A percentile compares a stretch with the other conserved stretches of the same genome.
Evolutionary conservation across 139 green algal species (phyloP).

Genomic region (Yamagishiella unicocca): DNA sequence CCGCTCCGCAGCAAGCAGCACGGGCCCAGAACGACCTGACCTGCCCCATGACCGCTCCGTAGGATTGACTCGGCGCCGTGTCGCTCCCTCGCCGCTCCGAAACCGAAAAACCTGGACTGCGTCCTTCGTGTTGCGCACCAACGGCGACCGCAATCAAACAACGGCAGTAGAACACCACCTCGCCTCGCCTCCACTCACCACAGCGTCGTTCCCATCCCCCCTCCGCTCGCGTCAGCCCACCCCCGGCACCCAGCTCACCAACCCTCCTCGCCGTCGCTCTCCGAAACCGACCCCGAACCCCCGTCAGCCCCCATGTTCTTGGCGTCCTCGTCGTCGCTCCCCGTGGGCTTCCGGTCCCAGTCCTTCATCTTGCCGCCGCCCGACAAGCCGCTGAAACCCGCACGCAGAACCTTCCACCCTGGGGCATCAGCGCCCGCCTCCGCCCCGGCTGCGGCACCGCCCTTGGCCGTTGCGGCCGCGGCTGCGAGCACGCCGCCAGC

Average conservation of each 20-base stretch:
- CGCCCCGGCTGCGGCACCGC: constrained; percentile 4
- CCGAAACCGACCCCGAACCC: background rate
- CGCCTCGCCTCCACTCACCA: too few species aligned
- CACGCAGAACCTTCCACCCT: constrained; percentile 83
- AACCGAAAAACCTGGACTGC: too few species aligned
- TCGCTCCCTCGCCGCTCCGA: too few species aligned
- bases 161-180: too few species aligned
- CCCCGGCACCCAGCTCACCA: constrained; percentile 37
- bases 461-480: constrained; percentile 36
- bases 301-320: constrained; percentile 20
- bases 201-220: too few species aligned
- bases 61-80: too few species aligned
- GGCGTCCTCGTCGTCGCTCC: constrained; percentile 53
- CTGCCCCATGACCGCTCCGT: too few species aligned
- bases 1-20: too few species aligned
- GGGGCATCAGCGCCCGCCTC: constrained; percentile 39
- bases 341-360: constrained; percentile 76
- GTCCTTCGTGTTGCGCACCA: too few species aligned
- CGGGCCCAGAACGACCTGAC: too few species aligned
- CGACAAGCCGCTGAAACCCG: constrained; percentile 75
- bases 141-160: too few species aligned
- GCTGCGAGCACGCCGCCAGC: constrained; percentile 14
- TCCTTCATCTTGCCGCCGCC: constrained; percentile 89
- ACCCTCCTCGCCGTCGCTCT: constrained; percentile 42
- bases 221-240: too few species aligned